Percentiles rank a stretch among this genome's conserved stretches.
phyloP scores from a whole-genome alignment of 441 rosid genomes.

The Erodium chrysanthum region DNA sequence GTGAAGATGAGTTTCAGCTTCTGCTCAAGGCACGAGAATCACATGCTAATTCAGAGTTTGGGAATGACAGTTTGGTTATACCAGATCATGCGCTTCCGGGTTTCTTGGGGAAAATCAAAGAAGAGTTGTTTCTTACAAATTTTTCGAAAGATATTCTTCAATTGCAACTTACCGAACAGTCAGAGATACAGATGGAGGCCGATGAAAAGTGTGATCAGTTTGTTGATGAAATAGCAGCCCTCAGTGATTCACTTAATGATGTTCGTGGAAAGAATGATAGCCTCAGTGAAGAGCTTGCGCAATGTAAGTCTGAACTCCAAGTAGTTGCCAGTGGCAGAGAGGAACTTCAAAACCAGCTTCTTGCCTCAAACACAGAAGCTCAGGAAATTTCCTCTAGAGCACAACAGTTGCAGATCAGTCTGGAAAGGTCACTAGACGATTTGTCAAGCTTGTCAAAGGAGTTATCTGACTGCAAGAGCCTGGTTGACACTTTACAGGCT shows the following conservation, averaged over 20 bases:
- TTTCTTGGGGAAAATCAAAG: constrained; percentile 48
- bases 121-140: constrained; percentile 55
- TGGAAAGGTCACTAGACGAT: constrained; percentile 47
- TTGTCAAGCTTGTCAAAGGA: constrained; percentile 34
- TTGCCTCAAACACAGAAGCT: constrained; percentile 37
- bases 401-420: constrained; percentile 45
- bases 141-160: constrained; percentile 50
- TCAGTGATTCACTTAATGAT: constrained; percentile 37
- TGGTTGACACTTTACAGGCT: constrained; percentile 32
- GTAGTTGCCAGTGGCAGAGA: constrained; percentile 38
- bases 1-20: constrained; percentile 50
- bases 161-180: constrained; percentile 60
- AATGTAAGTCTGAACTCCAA: constrained; percentile 57
- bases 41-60: constrained; percentile 26
- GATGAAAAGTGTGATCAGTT: constrained; percentile 37
- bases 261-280: constrained; percentile 32
- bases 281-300: constrained; percentile 55
- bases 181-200: constrained; percentile 39
- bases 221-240: constrained; percentile 44
- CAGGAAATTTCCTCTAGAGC: constrained; percentile 46
- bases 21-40: constrained; percentile 45
- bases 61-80: constrained; percentile 21
- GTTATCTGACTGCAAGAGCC: constrained; percentile 38
- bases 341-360: constrained; percentile 46
- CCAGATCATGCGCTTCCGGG: constrained; percentile 17